Evolutionary conservation across 306 rosid species (phyloP).

Genomic region (Sindora glabra): DNA sequence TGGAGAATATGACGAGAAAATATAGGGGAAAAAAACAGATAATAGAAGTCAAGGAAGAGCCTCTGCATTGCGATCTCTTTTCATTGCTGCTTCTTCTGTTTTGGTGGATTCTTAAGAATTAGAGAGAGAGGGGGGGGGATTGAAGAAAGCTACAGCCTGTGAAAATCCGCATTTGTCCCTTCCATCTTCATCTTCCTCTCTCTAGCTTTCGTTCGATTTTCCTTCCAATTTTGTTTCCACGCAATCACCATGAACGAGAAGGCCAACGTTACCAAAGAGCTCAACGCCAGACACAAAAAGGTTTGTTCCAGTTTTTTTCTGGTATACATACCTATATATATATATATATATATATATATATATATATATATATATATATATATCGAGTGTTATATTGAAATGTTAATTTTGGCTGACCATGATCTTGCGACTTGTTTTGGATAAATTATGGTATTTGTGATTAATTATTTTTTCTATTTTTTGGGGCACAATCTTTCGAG

Average conservation of each 20-base stretch:
- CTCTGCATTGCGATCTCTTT: slow-evolving; percentile 9
- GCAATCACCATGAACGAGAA: slow-evolving; percentile 77
- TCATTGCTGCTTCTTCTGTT: slow-evolving; percentile 3
- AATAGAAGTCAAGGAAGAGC: slow-evolving; percentile 1
- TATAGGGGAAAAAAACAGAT: not conserved
- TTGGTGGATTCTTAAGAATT: slow-evolving; percentile 17
- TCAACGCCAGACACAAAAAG: slow-evolving; percentile 96
- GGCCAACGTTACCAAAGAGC: slow-evolving; percentile 94
- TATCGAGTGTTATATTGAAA: not conserved
- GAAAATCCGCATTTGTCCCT: slow-evolving; percentile 57
- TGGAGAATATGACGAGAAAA: not conserved
- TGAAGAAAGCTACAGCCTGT: too few species aligned
- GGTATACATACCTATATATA: too few species aligned
- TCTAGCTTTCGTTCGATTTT: slow-evolving; percentile 16
- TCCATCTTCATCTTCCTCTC: slow-evolving; percentile 39
- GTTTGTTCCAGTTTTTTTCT: slow-evolving; percentile 12
- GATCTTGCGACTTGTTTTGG: slow-evolving; percentile 6
- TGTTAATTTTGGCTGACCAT: not conserved
- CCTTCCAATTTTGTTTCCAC: not conserved
- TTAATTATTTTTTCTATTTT: too few species aligned
- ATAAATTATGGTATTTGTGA: slow-evolving; percentile 24
- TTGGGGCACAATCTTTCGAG: too few species aligned
- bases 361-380: too few species aligned
- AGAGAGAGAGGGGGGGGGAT: slow-evolving; percentile 22
- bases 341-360: too few species aligned